Evolutionary conservation across 345 rosid species (phyloP).

Genomic region (Citrus glauca): DNA sequence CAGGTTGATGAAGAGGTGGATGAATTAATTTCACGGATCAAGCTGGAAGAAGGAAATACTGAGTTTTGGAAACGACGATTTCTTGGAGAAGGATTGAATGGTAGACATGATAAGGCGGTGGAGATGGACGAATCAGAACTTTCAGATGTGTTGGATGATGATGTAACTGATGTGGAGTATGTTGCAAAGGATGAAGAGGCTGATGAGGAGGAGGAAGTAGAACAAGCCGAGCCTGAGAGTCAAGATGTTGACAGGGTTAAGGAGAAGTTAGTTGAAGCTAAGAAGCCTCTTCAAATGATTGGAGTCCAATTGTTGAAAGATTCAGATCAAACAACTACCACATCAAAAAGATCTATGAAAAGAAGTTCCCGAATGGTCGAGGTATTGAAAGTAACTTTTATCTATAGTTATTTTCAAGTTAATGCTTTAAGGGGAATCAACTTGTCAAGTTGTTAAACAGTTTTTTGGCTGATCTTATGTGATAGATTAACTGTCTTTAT

Average conservation of each 20-base stretch:
- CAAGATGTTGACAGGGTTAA: constrained; percentile 62
- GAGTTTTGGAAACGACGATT: constrained; percentile 96
- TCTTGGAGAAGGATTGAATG: constrained; percentile 75
- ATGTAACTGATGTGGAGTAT: constrained; percentile 47
- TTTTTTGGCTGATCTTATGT: background rate
- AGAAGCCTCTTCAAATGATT: constrained; percentile 86
- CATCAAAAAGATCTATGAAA: constrained; percentile 61
- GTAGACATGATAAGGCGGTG: constrained; percentile 39
- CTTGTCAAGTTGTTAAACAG: background rate
- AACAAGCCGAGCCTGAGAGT: constrained; percentile 60
- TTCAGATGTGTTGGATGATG: constrained; percentile 52
- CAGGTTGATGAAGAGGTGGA: constrained; percentile 91
- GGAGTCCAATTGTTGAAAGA: constrained; percentile 93
- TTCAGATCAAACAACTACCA: constrained; percentile 46
- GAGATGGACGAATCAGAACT: constrained; percentile 44
- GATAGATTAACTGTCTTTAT: background rate
- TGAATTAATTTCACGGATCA: constrained; percentile 74
- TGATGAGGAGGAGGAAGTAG: constrained; percentile 60
- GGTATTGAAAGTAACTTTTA: constrained; percentile 30
- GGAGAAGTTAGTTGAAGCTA: constrained; percentile 76
- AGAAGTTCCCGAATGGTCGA: constrained; percentile 58
- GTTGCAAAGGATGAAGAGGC: constrained; percentile 45
- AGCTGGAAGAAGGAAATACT: constrained; percentile 90
- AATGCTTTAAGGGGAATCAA: background rate
- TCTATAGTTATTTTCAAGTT: background rate